A percentile compares a stretch with the other conserved stretches of the same genome.
phyloP scores from a whole-genome alignment of 108 stramenopile species.

The Skeletonema menzelii region DNA sequence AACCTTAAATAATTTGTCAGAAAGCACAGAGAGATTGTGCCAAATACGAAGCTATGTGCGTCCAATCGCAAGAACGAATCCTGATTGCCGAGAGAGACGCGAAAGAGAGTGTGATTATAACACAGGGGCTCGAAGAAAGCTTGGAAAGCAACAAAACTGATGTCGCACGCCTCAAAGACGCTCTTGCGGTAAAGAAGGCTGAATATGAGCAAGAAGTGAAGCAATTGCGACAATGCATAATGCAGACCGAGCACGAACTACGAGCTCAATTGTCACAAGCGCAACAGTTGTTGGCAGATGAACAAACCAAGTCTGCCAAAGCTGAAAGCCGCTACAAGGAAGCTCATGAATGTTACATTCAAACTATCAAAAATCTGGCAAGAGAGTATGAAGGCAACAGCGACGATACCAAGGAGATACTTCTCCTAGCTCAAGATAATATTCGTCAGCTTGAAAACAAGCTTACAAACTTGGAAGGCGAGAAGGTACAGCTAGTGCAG shows the following conservation, averaged over 20 bases:
- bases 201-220: slow-evolving; percentile 2
- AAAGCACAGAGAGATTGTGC: slow-evolving; percentile 10
- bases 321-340: slow-evolving; percentile 21
- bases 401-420: slow-evolving; percentile 24
- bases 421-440: slow-evolving; percentile 25
- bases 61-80: slow-evolving; percentile 19
- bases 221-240: neutral
- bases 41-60: slow-evolving; percentile 9
- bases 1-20: neutral
- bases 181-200: slow-evolving; percentile 1
- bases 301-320: slow-evolving; percentile 19
- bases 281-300: slow-evolving; percentile 9
- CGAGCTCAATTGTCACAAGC: slow-evolving; percentile 14
- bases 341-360: slow-evolving; percentile 22
- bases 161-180: neutral
- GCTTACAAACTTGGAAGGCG: slow-evolving; percentile 15
- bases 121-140: slow-evolving; percentile 11
- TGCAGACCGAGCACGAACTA: neutral
- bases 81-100: slow-evolving; percentile 7
- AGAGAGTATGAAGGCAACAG: slow-evolving; percentile 13
- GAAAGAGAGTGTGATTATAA: neutral
- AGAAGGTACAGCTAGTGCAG: neutral
- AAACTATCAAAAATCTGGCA: slow-evolving; percentile 26
- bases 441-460: slow-evolving; percentile 25
- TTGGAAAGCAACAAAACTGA: slow-evolving; percentile 10